Evolutionary conservation across 1,139 yeast species (phyloP), one percentile per base, ranked within the genome.

Genomic region (Pichia kudriavzevii): DNA sequence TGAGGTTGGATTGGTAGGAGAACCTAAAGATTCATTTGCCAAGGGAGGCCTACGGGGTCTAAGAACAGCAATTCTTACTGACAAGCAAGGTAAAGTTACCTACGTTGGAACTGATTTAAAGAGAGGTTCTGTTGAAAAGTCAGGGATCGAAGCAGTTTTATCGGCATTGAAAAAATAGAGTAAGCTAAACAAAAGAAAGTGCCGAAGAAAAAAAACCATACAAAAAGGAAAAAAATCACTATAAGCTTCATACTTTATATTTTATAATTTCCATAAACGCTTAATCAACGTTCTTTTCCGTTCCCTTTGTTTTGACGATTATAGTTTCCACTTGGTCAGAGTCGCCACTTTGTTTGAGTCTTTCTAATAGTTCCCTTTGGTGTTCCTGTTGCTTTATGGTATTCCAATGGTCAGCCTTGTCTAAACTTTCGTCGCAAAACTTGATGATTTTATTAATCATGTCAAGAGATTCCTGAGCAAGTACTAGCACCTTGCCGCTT

Each of bases 401-500:
- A 34, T 58, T 58, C 96, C 96, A 88, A 22, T 66, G 63, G 54
- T 88, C 96, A 1, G 95, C 95, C 45, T 78, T 76, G 32, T 74
- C 80, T 40, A 91, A 64, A 36, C 88, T 87, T 27, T 81, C 88
- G 53, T 81, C 88, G 44, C 93, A 87, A 8, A 87, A 88, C 32
- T 69, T 70, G 43, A 87, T 85, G 22, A 91, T 78, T 42, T 81
- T 81, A 29, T 80, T 69, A 30, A 91, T 79, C 88, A 88, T 85
- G 30, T 82, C 94, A 37, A 91, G 64, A 1, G 94, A 79, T 58
- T 91, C 98, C 46, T 81, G 81, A 1, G 97, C 96, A 43, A 91
- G 66, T 8, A 82, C 69, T 29, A 91, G 61, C 2, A 85, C 82
- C 46, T 77, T 72, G 29, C 82, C 85, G 49, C 75, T 77, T 19